Evolutionary conservation across 495 filamentous ascomycete species (phyloP), one percentile per base, ranked within the genome.

Genomic region (Penicillium longicatenatum): DNA sequence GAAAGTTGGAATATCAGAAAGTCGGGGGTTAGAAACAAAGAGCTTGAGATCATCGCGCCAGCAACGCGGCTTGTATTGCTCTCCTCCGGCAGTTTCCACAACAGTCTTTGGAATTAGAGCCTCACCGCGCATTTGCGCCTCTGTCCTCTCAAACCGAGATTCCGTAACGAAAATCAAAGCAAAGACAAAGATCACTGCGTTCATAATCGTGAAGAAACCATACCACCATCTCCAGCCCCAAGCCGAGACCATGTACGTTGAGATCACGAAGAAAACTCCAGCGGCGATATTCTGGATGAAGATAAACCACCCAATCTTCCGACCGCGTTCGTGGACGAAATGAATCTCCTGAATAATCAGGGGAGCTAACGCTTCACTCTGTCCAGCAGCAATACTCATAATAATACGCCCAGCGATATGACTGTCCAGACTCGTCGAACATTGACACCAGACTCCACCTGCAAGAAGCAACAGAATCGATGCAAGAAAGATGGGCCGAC

Each of bases 381-480:
- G 67, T 3, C 67, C 67, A 1, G 67, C 67, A 4, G 67, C 67
- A 12, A 70, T 54, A 14, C 59, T 61, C 59, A 70, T 64, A 21
- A 70, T 62, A 45, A 67, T 57, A 2, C 67, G 64, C 21, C 59
- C 67, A 8, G 67, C 67, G 17, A 70, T 70, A 30, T 70, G 67
- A 14, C 56, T 60, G 1, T 16, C 44, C 30, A 70, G 43, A 29
- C 61, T 70, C 8, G 43, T 31, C 11, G 56, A 61, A 31, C 50
- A 62, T 9, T 61, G 56, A n/a, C 61, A 64, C 67, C 67, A 70
- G n/a, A 66, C 55, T 2, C 59, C 54, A 16, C 59, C 55, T 7
- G 22, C 64, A 6, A 64, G 55, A 3, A 70, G 57, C 16, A 70
- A 35, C 16, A 67, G 16, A 26, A 60, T 61, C 9, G 67, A 70